Conservation (phyloP, 257 asterid genomes). For the Gardenia jasminoides region DNA sequence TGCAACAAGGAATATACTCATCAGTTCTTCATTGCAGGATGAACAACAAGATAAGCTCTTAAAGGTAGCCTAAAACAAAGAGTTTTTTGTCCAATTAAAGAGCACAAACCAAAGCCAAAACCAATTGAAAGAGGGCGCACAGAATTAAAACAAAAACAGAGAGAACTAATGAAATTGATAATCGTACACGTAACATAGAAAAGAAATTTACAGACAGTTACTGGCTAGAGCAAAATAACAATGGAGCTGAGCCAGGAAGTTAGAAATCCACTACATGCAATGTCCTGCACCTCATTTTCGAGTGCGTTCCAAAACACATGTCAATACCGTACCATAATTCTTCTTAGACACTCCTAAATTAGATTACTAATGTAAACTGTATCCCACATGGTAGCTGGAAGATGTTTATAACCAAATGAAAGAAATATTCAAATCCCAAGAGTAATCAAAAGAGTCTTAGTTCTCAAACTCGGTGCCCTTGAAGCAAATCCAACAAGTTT, state of each 20-base stretch:
- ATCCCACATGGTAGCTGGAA: background rate
- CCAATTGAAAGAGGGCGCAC: background rate
- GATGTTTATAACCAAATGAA: background rate
- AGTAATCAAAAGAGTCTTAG: background rate
- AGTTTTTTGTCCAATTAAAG: background rate
- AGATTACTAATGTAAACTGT: too few relatives aligned
- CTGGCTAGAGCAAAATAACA: too few relatives aligned
- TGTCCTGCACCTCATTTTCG: background rate
- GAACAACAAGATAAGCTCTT: background rate
- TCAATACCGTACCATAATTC: background rate
- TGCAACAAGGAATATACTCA: background rate
- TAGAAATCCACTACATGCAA: background rate
- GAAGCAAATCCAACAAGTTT: background rate
- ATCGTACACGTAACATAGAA: too few relatives aligned
- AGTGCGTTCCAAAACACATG: background rate
- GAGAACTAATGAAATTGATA: background rate
- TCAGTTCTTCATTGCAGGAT: background rate
- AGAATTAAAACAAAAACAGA: background rate
- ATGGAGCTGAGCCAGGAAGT: background rate
- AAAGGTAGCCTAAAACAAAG: background rate
- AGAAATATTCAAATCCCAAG: background rate
- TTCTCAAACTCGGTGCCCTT: background rate
- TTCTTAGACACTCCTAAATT: background rate
- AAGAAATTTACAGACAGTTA: background rate
- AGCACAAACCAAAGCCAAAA: background rate